Conservation (phyloP, 2,329 filamentous ascomycete genomes). For the Sphaerostilbella broomeana region DNA sequence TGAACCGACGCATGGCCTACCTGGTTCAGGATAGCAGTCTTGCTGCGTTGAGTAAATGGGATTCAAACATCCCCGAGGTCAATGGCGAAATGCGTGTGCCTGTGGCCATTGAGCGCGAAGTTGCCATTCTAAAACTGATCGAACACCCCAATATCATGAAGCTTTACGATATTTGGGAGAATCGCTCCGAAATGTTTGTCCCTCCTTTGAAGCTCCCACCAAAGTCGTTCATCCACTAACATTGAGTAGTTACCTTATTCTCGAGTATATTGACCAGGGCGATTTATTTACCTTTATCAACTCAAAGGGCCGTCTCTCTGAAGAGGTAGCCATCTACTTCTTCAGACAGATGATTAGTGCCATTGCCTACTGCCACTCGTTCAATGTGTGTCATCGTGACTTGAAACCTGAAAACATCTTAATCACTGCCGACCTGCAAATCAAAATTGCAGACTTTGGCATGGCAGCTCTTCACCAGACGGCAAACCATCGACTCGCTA, state of each 20-base stretch:
- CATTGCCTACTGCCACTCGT: constrained; percentile 84
- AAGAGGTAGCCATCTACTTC: constrained; percentile 74
- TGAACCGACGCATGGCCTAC: constrained; percentile 74
- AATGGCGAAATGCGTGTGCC: constrained; percentile 67
- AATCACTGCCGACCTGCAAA: constrained; percentile 64
- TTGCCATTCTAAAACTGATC: constrained; percentile 94
- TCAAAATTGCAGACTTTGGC: constrained; percentile 96
- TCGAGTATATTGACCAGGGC: constrained; percentile 76
- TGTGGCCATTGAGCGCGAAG: constrained; percentile 85
- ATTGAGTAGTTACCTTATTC: constrained; percentile 70
- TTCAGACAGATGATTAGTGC: constrained; percentile 93
- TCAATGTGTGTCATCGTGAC: constrained; percentile 93
- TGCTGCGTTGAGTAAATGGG: constrained; percentile 71
- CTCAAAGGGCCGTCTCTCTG: constrained; percentile 62
- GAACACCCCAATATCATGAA: constrained; percentile 93
- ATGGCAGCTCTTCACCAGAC: constrained; percentile 91
- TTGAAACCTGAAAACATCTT: constrained; percentile 97
- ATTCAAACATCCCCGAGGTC: constrained; percentile 49
- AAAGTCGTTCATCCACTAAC: background rate
- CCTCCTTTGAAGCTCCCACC: background rate
- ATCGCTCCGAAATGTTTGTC: constrained; percentile 82
- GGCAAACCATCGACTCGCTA: constrained; percentile 69
- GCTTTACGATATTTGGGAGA: constrained; percentile 96
- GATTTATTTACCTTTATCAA: constrained; percentile 88
- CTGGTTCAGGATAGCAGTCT: constrained; percentile 81